These are phyloP conservation scores for Lolium rigidum DNA, from an alignment of 176 grass and related monocot species.

Conservation along the genomic window DNA sequence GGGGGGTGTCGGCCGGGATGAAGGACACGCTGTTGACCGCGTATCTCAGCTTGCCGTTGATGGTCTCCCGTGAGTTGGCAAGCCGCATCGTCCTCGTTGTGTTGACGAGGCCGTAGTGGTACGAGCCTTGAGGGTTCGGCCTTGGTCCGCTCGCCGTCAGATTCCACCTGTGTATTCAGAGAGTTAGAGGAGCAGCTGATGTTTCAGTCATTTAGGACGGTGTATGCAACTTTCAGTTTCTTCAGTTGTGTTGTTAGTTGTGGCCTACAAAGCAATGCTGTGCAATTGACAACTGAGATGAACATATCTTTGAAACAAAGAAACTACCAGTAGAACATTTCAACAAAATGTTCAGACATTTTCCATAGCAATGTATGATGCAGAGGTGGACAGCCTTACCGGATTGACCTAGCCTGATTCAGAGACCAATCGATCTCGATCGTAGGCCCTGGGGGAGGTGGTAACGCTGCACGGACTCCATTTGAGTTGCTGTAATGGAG, in stretches of 20 bases:
- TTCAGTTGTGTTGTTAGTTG: background rate
- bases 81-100: constrained; percentile 90
- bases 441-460: constrained; percentile 67
- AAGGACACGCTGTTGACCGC: constrained; percentile 90
- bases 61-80: constrained; percentile 60
- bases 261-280: no score
- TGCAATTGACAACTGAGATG: no score
- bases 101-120: constrained; percentile 90
- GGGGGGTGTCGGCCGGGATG: constrained; percentile 77
- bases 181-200: background rate
- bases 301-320: background rate
- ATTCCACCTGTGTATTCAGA: constrained; percentile 68
- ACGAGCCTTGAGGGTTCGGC: constrained; percentile 96
- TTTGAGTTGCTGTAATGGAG: constrained; percentile 87
- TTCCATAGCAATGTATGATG: background rate
- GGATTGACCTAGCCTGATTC: constrained; percentile 91
- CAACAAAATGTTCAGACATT: background rate
- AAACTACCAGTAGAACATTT: background rate
- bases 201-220: background rate
- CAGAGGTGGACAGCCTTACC: constrained; percentile 44
- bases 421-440: constrained; percentile 78
- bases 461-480: constrained; percentile 22
- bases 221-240: background rate
- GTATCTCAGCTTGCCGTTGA: constrained; percentile 91
- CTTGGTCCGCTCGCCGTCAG: constrained; percentile 95